Base-by-base conservation (phyloP, 139 green algal genomes). In the Eudorina sp. region DNA sequence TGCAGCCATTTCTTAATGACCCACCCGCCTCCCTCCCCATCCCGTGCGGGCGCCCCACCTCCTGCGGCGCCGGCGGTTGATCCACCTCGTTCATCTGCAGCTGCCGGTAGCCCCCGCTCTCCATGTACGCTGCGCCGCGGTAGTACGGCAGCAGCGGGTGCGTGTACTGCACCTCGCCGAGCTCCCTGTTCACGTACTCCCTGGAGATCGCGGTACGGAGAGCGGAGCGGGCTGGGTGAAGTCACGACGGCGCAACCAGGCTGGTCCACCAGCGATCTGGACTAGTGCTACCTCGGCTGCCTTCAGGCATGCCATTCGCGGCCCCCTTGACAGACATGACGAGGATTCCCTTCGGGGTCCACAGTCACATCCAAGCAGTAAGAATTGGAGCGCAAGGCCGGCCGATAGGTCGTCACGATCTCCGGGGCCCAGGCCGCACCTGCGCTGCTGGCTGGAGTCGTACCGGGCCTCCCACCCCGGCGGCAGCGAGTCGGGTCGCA, bases 121-220 rank as follows among this genome's bases (percentile, higher is more conserved):
- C 88, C 94, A 97, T 96, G 83, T 94, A 97, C 27, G 94, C 84
- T 1, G 91, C 92, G 19, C 93, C 93, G n/a, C 82, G 78, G 84
- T 96, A 97, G 91, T 96, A 97, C 4, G 73, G 45, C 58, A 91
- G 29, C 40, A 95, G 48, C 0, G 94, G 94, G 78, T 97, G 94
- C 58, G 90, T 68, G 84, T 88, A 89, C 62, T 89, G 88, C 34
- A 84, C 88, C 27, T 90, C 75, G 3, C 89, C 88, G 5, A 13
- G 40, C 6, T 34, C 62, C 1, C 6, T 23, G n/a, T 87, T 34
- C 21, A 66, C 34, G 79, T 85, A 85, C 78, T 85, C 78, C 78
- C 78, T 85, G 55, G 14, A 53, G 77, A 58, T 58, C 13, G 51
- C 51, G 51, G 51, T 58, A 13, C 13, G 13, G 13, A 16, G 51